Base-by-base conservation (phyloP, 805 yeast species). In the Candida ipomoeae region DNA sequence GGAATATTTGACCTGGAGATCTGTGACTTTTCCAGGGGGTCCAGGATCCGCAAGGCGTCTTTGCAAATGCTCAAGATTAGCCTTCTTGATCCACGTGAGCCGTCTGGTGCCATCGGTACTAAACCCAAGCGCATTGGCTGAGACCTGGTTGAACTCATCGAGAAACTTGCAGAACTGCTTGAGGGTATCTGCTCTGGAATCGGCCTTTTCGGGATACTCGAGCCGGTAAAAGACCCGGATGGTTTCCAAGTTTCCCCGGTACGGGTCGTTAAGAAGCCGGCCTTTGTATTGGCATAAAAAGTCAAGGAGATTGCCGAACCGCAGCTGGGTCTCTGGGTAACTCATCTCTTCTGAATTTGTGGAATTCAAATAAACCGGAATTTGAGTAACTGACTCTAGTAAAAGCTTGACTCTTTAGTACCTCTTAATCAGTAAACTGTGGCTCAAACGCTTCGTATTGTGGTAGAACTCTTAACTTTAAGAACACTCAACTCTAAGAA, bases 71-170 rank as follows among this genome's bases (percentile, higher is more conserved):
- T 36, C 32, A 33, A 57, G 37, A 17, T 49, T 51, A 7, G 44
- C 48, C 32, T 48, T 33, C 15, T 55, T 55, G 43, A 57, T 48
- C 53, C 54, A 50, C 3, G 31, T 47, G 7, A 57, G 46, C 4
- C 7, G 37, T 11, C 26, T 35, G 13, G 14, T 39, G 2, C 37
- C 46, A 7, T 33, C 40, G 13, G 18, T 11, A 14, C 37, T 43
- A n/a, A 57, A 46, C n/a, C 32, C 51, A 36, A 57, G 52, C 3
- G 59, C 57, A 20, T 40, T 35, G 7, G 49, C 57, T 2, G 57
- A 55, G 14, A 56, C 21, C 14, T 11, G 34, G 37, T 55, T 55
- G 47, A 57, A 57, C 10, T 51, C 56, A 21, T 26, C 38, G 31
- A 56, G 54, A 15, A 43, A 55, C 21, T n/a, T 38, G n/a, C 15